Conservation (phyloP, 2,329 filamentous ascomycete species). For the Diatrype stigma region DNA sequence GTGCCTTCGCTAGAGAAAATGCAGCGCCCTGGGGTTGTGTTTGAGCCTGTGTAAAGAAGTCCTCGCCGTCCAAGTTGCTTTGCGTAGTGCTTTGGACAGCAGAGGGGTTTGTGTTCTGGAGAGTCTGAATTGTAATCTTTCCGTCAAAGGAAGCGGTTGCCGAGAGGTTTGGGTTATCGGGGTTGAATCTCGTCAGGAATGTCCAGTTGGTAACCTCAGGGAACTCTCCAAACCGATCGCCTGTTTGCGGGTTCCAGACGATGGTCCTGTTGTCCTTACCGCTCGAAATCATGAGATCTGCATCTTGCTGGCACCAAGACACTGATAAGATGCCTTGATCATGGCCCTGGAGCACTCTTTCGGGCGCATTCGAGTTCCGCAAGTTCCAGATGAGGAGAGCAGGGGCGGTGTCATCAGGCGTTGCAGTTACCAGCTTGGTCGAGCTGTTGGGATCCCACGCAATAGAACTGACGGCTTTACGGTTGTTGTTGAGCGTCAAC, state of each 20-base stretch:
- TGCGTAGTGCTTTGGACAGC: constrained; percentile 63
- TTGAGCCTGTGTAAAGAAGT: constrained; percentile 94
- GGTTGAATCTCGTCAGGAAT: constrained; percentile 92
- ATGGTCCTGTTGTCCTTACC: constrained; percentile 96
- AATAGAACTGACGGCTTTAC: constrained; percentile 91
- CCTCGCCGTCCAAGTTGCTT: constrained; percentile 77
- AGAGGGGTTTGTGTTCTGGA: constrained; percentile 86
- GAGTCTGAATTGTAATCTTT: constrained; percentile 87
- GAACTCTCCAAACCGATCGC: constrained; percentile 83
- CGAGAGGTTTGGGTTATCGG: constrained; percentile 84
- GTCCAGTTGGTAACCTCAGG: constrained; percentile 99
- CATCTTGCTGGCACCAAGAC: constrained; percentile 92
- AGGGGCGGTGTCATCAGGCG: constrained; percentile 81
- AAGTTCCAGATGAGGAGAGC: constrained; percentile 92
- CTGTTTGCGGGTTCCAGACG: constrained; percentile 93
- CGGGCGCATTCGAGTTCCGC: constrained; percentile 91
- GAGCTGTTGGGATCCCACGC: constrained; percentile 96
- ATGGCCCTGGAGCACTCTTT: constrained; percentile 84
- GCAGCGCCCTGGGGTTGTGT: constrained; percentile 85
- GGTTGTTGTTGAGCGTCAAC: constrained; percentile 88
- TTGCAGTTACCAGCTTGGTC: constrained; percentile 90
- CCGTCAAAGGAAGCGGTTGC: constrained; percentile 97
- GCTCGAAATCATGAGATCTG: constrained; percentile 82
- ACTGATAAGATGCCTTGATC: constrained; percentile 90
- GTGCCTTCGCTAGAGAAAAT: constrained; percentile 81